Percentiles rank a stretch among this genome's conserved stretches.
Evolutionary conservation across 2,329 filamentous ascomycete species (phyloP).

Genomic region (Arthroderma sp.): DNA sequence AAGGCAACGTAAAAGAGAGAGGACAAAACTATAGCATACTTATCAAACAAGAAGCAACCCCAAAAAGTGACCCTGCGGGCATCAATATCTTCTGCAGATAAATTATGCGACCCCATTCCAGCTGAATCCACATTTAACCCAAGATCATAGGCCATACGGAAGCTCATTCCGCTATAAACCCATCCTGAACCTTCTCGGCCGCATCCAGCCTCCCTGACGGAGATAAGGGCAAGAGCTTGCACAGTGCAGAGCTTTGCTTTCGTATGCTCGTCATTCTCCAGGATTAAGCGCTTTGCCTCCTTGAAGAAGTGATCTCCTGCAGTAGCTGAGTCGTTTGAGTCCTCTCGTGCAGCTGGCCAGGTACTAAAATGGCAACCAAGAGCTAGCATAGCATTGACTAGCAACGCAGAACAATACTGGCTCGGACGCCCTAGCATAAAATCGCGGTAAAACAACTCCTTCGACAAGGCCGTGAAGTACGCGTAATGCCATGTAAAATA

Average conservation of each 20-base stretch:
- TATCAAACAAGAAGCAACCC: constrained; percentile 97
- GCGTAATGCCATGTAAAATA: constrained; percentile 98
- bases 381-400: constrained; percentile 90
- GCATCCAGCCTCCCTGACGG: constrained; percentile 87
- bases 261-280: constrained; percentile 88
- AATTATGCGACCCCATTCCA: constrained; percentile 48
- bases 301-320: constrained; percentile 94
- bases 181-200: constrained; percentile 89
- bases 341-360: constrained; percentile 57
- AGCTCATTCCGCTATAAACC: constrained; percentile 98
- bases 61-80: constrained; percentile 86
- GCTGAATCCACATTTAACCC: constrained; percentile 77
- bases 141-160: constrained; percentile 91
- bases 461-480: constrained; percentile 86
- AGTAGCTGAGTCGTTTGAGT: constrained; percentile 63
- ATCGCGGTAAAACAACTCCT: constrained; percentile 73
- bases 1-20: background rate
- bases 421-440: constrained; percentile 60
- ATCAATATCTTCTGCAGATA: constrained; percentile 76
- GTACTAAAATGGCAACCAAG: constrained; percentile 89
- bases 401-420: constrained; percentile 71
- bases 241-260: constrained; percentile 79
- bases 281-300: constrained; percentile 77
- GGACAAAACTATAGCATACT: constrained; percentile 36
- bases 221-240: constrained; percentile 90